Evolutionary conservation across 2,329 filamentous ascomycete species (phyloP), one percentile per base, ranked within the genome.

Genomic region (Hawksworthiomyces lignivorus): DNA sequence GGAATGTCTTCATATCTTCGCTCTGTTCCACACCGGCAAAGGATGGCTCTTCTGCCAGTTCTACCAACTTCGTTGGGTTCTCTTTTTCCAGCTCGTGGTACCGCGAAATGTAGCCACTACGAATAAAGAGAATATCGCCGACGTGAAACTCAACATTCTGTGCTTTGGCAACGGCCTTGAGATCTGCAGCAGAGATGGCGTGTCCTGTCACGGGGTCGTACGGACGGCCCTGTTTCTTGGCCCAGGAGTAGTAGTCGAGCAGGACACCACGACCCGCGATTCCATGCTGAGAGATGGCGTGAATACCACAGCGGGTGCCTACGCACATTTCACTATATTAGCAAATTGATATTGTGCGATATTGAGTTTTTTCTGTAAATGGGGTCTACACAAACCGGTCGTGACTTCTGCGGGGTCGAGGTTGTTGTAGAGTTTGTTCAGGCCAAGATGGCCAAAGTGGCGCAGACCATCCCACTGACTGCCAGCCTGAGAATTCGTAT

Each of bases 71-170:
- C 2, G 60, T 56, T 0, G 56, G 53, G 1, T 55, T 60, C 4
- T 29, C 28, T 12, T 24, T 18, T 12, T 39, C 41, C 21, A 68
- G 70, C 5, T 59, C 57, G 49, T 77, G 63, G 44, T 83, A 73
- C 4, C 70, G 62, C 49, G 80, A 70, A 7, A 77, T 75, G 50
- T 72, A 75, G 0, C 82, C 82, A 2, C 73, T 78, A 11, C 82
- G 70, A 18, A 87, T 57, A 36, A 86, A 66, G 6, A 87, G 65
- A 42, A 87, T 73, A 47, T 85, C 80, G 4, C 82, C 82, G 4
- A 19, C 72, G 0, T 67, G 70, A 52, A 85, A 80, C 46, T 82
- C 73, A 26, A 84, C 64, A 1, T 73, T 73, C 50, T 85, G 79
- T 29, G 70, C 62, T 27, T 63, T 64, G 0, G 77, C 82, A 21